Evolutionary conservation across 305 asterid genomes (phyloP).

Genomic region (Plantago coronopus): DNA sequence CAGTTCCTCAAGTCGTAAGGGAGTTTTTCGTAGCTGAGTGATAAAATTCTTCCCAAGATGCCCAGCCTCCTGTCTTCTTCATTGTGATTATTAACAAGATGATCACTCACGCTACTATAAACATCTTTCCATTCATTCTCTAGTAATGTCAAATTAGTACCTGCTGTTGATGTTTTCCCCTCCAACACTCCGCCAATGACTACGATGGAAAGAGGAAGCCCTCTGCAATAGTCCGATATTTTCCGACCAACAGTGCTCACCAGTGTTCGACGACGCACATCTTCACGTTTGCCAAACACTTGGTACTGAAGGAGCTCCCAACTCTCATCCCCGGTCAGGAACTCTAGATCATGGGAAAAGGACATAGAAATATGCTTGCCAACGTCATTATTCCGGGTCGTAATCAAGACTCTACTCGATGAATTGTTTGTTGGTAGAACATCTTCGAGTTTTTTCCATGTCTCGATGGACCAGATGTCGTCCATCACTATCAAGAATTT

Average conservation of each 20-base stretch:
- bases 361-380: constrained; percentile 19
- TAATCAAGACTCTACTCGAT: constrained; percentile 26
- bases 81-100: neutral
- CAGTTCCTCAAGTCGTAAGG: neutral
- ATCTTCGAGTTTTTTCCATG: constrained; percentile 23
- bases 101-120: neutral
- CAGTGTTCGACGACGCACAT: constrained; percentile 14
- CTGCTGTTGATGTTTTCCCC: neutral
- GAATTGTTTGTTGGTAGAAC: constrained; percentile 25
- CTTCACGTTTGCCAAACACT: constrained; percentile 23
- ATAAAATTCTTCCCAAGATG: neutral
- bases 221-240: neutral
- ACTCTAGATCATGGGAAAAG: constrained; percentile 17
- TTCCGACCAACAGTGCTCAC: constrained; percentile 7
- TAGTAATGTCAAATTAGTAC: neutral
- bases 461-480: constrained; percentile 33
- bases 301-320: constrained; percentile 25
- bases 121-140: neutral
- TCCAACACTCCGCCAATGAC: neutral
- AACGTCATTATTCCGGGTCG: constrained; percentile 24
- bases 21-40: neutral
- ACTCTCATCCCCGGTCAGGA: constrained; percentile 22
- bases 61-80: too few species aligned
- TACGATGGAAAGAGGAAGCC: neutral
- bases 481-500: constrained; percentile 31